Conservation (phyloP, 2,329 filamentous ascomycete species). For the Monilinia vaccinii-corymbosi region DNA sequence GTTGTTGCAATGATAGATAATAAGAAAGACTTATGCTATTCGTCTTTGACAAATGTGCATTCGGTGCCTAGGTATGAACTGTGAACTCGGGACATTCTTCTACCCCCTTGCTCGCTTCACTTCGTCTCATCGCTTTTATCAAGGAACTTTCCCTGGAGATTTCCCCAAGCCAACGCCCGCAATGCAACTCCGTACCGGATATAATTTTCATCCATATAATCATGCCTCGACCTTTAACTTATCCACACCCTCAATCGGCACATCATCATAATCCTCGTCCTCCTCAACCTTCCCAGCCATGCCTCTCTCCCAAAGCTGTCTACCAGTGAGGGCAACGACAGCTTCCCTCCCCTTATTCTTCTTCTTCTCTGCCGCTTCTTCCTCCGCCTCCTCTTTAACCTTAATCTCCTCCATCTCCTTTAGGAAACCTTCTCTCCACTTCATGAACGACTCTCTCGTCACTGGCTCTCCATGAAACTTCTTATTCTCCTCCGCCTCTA, state of each 20-base stretch:
- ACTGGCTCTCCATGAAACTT: slow-evolving; percentile 92
- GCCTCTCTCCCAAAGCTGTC: slow-evolving; percentile 70
- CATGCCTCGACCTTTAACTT: slow-evolving; percentile 59
- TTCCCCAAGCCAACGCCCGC: slow-evolving; percentile 19
- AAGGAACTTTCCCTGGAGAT: not conserved
- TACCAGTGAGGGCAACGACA: slow-evolving; percentile 59
- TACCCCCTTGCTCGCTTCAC: not conserved
- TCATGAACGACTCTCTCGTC: slow-evolving; percentile 74
- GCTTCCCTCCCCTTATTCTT: slow-evolving; percentile 69
- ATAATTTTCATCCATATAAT: slow-evolving; percentile 16
- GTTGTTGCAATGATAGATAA: slow-evolving; percentile 4
- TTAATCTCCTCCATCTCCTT: slow-evolving; percentile 72
- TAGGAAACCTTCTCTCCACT: slow-evolving; percentile 71
- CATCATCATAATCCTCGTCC: slow-evolving; percentile 53
- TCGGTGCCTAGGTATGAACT: not conserved
- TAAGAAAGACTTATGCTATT: not conserved
- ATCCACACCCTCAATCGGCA: slow-evolving; percentile 51
- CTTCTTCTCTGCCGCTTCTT: slow-evolving; percentile 74
- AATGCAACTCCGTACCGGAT: slow-evolving; percentile 24
- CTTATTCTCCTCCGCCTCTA: slow-evolving; percentile 86
- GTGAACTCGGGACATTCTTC: not conserved
- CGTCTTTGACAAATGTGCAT: not conserved
- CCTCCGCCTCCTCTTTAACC: slow-evolving; percentile 58
- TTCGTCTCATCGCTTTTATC: not conserved
- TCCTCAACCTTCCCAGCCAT: slow-evolving; percentile 58